Base-by-base conservation (phyloP, 139 green algal genomes). In the Chlorella vulgaris region DNA sequence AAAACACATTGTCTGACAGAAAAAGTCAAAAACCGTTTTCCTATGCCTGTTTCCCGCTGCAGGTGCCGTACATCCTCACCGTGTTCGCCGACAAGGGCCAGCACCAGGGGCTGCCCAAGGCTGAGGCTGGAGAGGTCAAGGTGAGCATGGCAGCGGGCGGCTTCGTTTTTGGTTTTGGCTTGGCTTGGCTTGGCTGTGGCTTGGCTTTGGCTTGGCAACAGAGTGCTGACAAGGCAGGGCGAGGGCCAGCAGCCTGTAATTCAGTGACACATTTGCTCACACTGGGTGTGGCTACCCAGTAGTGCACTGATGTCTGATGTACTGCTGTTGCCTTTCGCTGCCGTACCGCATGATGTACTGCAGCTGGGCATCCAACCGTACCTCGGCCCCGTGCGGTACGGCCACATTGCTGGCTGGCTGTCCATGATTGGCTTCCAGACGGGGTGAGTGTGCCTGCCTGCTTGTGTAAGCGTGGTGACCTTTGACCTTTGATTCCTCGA, bases 401-500 rank as follows among this genome's bases (percentile, higher is more conserved):
- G 8, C 43, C 38, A 61, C 78, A 89, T 89, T 42, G 53, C 50
- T n/a, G 35, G 29, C 19, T 89, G 79, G 68, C 76, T 89, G 28
- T 33, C 60, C 18, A 13, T 67, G 13, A 0, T 85, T 22, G 78
- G 78, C 7, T 2, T 68, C 10, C 55, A 84, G 58, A 60, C 82
- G 6, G 65, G 62, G 76, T 82, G 43, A 40, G 76, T 51, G 68
- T 38, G 66, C 65, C 22, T 19, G 10, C 68, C 18, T 60, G 68
- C 38, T 51, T 53, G 68, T 42, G 18, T n/a, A n/a, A n/a, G n/a
- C n/a, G n/a, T n/a, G n/a, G n/a, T n/a, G n/a, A n/a, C n/a, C n/a
- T n/a, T n/a, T n/a, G n/a, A n/a, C n/a, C n/a, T n/a, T n/a, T n/a
- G n/a, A n/a, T n/a, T n/a, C n/a, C n/a, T n/a, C n/a, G n/a, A n/a